Evolutionary conservation across 805 yeast genomes (phyloP).

Genomic region (Cyberlindnera lachancei): DNA sequence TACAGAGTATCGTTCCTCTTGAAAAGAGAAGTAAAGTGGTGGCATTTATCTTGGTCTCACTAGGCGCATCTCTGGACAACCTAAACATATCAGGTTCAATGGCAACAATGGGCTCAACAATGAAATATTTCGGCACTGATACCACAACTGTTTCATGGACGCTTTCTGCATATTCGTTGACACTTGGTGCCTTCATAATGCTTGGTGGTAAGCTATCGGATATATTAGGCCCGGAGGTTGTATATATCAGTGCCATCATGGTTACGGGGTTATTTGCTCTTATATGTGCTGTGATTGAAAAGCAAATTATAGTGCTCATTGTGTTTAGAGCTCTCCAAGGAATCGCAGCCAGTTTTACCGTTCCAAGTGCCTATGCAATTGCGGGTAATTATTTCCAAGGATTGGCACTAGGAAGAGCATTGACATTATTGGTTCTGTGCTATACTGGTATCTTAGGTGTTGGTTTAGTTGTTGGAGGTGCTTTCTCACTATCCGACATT

Average conservation of each 20-base stretch:
- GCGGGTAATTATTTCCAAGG: slow-evolving; percentile 25
- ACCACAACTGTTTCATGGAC: too few species aligned
- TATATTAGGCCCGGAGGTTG: slow-evolving; percentile 27
- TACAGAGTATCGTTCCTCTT: too few species aligned
- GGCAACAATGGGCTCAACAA: slow-evolving; percentile 1
- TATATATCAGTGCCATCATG: slow-evolving; percentile 22
- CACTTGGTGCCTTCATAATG: too few species aligned
- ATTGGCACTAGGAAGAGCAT: slow-evolving; percentile 19
- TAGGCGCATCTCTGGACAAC: too few species aligned
- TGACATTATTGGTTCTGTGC: slow-evolving; percentile 21
- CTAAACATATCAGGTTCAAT: slow-evolving; percentile 7
- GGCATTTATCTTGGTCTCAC: too few species aligned
- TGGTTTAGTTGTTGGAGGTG: slow-evolving; percentile 39
- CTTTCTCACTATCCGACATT: slow-evolving; percentile 28
- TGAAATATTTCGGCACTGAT: slow-evolving; percentile 6
- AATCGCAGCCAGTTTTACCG: slow-evolving; percentile 32
- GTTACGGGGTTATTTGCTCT: slow-evolving; percentile 23
- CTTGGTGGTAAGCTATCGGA: slow-evolving; percentile 34
- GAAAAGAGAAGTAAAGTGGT: too few species aligned
- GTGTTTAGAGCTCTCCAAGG: slow-evolving; percentile 41
- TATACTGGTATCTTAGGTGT: slow-evolving; percentile 28
- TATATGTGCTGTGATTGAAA: slow-evolving; percentile 29
- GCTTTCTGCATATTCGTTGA: too few species aligned
- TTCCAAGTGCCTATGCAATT: slow-evolving; percentile 31
- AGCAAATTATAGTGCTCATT: slow-evolving; percentile 27